Base-by-base conservation (phyloP, 1,139 yeast species). In the Geotrichum restrictum region DNA sequence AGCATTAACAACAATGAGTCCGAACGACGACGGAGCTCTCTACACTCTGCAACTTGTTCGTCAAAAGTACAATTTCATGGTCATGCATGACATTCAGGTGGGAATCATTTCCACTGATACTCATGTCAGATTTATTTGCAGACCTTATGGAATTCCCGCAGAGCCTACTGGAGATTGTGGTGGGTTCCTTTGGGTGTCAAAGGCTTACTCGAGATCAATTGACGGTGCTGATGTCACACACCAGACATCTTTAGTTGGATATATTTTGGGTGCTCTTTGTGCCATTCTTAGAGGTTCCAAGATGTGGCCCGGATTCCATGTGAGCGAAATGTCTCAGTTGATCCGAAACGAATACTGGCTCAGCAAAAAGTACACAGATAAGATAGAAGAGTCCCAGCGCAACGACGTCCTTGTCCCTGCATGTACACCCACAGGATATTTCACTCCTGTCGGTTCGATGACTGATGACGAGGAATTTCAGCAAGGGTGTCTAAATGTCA, bases 91-190 rank as follows among this genome's bases (percentile, higher is more conserved):
- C 19, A 18, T 54, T 19, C 22, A 34, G 14, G 44, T 51, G 14
- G 54, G 54, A 8, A 45, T 54, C n/a, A 42, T 54, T 41, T 50
- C 56, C 6, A 54, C 49, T 16, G 49, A 48, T 18, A 19, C 47
- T 4, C 48, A 51, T 27, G 46, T 54, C 13, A 38, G 56, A 22
- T 48, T 54, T 29, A 40, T 51, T 11, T 49, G 51, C 22, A 21
- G 47, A 22, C 50, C 54, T 3, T 32, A 31, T 10, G 36, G 36
- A 14, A 14, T 19, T 37, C 24, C 22, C n/a, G 16, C 48, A 8
- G 48, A 44, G 21, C 32, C 48, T 8, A 40, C 42, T 18, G 56
- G 56, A 7, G 32, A 14, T 4, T 34, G 18, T 11, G 56, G 54
- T 19, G 56, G 56, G 2, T 29, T 31, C 3, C 31, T 54, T 31